Evolutionary conservation across 2,329 filamentous ascomycete species (phyloP), one percentile per base, ranked within the genome.

Genomic region (Cytospora leucostoma): DNA sequence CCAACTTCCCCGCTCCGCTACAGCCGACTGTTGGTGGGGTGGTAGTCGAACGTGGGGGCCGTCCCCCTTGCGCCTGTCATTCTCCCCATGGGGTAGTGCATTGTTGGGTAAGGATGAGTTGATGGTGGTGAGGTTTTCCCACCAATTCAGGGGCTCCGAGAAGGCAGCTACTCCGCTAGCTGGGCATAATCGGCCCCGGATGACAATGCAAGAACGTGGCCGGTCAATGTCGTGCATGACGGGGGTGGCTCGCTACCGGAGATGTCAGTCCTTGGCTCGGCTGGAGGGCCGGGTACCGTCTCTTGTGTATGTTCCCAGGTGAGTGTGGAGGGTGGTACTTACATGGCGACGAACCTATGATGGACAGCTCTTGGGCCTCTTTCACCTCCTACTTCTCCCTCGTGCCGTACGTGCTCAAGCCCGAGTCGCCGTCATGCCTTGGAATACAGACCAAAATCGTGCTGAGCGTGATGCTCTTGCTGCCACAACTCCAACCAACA

Each of bases 381-480:
- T 19, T n/a, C 13, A 21, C 7, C n/a, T 47, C n/a, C n/a, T 21
- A 4, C 8, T 47, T 47, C n/a, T 47, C 11, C 10, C 17, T 21
- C 7, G 21, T 11, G 12, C n/a, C 10, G 8, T 47, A 21, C 8
- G 17, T 47, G 44, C 11, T 11, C 44, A 47, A 19, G 17, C 44
- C n/a, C 10, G 44, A 47, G 44, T 47, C 44, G n/a, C 44, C 19
- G 44, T 10, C 44, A 47, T 47, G 44, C 44, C 21, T n/a, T 47
- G 44, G 44, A 47, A 47, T 1, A 21, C 12, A 19, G 44, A 21
- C 10, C n/a, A 47, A n/a, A 47, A 47, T 19, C 44, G 44, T 12
- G 19, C 44, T 47, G 44, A 47, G 44, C 44, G 44, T 47, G 44
- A 47, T 47, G 44, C 44, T 47, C 44, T 47, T 19, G 44, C 44